Evolutionary conservation across 2,329 filamentous ascomycete genomes (phyloP).

Genomic region (Ceratocystis eucalypticola): DNA sequence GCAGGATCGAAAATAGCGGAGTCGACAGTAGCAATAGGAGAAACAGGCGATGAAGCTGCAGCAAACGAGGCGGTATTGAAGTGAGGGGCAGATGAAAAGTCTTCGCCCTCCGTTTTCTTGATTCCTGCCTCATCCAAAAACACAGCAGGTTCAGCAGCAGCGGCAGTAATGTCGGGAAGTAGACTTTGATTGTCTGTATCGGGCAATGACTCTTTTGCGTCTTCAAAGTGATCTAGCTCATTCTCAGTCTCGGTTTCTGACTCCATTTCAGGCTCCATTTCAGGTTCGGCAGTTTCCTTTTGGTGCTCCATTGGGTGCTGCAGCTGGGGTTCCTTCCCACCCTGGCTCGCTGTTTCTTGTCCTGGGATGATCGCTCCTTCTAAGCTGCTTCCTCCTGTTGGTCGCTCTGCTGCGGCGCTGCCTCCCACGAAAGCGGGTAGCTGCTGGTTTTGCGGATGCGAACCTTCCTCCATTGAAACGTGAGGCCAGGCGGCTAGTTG

Average conservation of each 20-base stretch:
- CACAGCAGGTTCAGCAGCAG: not conserved
- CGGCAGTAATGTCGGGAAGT: too few species aligned
- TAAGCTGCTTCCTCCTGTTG: too few species aligned
- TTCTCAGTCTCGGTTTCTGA: slow-evolving; percentile 7
- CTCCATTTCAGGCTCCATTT: slow-evolving; percentile 1
- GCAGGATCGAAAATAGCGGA: not conserved
- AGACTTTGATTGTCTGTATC: not conserved
- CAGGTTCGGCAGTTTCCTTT: not conserved
- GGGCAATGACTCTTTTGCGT: slow-evolving; percentile 15
- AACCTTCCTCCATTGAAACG: not conserved
- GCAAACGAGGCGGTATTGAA: not conserved
- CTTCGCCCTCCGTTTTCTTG: not conserved
- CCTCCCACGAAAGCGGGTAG: not conserved
- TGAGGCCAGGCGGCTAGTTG: not conserved
- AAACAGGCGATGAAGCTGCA: not conserved
- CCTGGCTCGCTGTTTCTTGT: not conserved
- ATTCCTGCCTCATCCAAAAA: not conserved
- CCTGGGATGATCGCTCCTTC: not conserved
- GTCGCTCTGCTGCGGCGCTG: too few species aligned
- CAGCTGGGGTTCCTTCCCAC: not conserved
- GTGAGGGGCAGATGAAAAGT: not conserved
- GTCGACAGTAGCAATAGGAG: not conserved
- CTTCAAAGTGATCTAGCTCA: slow-evolving; percentile 11
- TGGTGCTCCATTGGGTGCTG: not conserved
- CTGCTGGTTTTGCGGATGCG: slow-evolving; percentile 2